Base-by-base conservation (phyloP, 2,329 filamentous ascomycete species). In the Sclerotinia trifoliorum region DNA sequence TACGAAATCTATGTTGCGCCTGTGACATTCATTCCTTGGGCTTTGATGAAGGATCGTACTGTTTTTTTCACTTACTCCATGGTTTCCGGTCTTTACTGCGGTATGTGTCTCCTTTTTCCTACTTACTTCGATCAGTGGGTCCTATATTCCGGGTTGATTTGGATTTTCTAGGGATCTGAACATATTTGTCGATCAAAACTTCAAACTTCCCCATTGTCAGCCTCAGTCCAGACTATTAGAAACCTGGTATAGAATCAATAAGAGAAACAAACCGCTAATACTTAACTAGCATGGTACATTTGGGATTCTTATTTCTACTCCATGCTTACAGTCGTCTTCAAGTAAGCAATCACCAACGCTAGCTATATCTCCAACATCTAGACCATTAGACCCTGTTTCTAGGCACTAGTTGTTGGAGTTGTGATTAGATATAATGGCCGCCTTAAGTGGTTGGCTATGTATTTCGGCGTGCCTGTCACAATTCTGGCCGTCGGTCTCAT, bases 21-120 rank as follows among this genome's bases (percentile, higher is more conserved):
- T 1, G 81, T 82, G 54, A 85, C 86, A 0, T 83, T 88, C 71
- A 83, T 88, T 65, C 84, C 88, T 5, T 78, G 86, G n/a, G 80
- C 82, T 51, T 81, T 74, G 15, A 83, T 90, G 72, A 85, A 82
- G 71, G 85, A 88, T 68, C 81, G 83, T 44, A 91, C 88, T 0
- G 86, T 89, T 26, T 81, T 88, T 58, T 86, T 85, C 13, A 88
- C 88, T 35, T 86, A 87, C 70, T 89, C 91, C 76, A 90, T 90
- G 80, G 90, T 90, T 75, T 90, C 90, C 73, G 87, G 72, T 81
- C 82, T 70, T 82, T 86, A 21, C 82, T 83, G 26, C 86, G 52
- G 52, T 55, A 55, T 5, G 29, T 55, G 11, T 19, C 17, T 55
- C 21, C 21, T 3, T 35, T 35, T n/a, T 8, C 26, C 29, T 1